These are phyloP conservation scores for Blastosporella zonata DNA, from an alignment of 1,284 basidiomycete species.

Conservation along the genomic window DNA sequence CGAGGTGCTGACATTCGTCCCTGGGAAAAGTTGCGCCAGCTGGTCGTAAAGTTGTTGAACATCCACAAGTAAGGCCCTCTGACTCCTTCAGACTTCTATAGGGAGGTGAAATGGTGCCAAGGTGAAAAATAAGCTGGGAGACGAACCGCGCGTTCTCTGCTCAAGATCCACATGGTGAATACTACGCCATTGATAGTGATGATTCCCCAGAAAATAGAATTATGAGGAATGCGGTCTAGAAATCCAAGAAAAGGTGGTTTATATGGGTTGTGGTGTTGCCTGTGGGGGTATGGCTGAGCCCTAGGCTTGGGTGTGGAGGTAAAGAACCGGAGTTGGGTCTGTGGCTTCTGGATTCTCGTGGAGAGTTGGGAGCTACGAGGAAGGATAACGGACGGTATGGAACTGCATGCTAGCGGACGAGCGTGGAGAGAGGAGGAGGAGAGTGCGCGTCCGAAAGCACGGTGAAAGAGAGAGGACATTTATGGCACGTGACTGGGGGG, in stretches of 20 bases:
- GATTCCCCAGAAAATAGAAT: slow-evolving; percentile 41
- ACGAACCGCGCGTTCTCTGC: slow-evolving; percentile 34
- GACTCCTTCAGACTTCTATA: slow-evolving; percentile 43
- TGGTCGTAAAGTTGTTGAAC: slow-evolving; percentile 65
- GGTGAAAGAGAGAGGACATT: slow-evolving; percentile 17
- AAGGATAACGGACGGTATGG: not conserved
- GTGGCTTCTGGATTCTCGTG: slow-evolving; percentile 3
- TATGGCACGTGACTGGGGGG: slow-evolving; percentile 13
- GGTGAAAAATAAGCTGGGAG: not conserved
- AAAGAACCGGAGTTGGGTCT: slow-evolving; percentile 13
- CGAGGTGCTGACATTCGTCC: slow-evolving; percentile 62
- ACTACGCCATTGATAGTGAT: slow-evolving; percentile 38
- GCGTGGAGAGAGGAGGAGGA: slow-evolving; percentile 1
- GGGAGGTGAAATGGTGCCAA: not conserved
- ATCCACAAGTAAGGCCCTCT: slow-evolving; percentile 54
- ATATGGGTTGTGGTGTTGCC: slow-evolving; percentile 6
- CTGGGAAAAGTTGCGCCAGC: slow-evolving; percentile 59
- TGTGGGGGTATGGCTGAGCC: slow-evolving; percentile 11
- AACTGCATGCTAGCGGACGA: slow-evolving; percentile 11
- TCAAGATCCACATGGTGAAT: slow-evolving; percentile 41
- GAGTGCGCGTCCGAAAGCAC: slow-evolving; percentile 7
- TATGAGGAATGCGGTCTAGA: slow-evolving; percentile 36
- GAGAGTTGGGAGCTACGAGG: not conserved
- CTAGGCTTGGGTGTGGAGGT: slow-evolving; percentile 11
- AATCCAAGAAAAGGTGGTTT: slow-evolving; percentile 25